Percentiles rank a stretch among this genome's conserved stretches.
These are phyloP conservation scores for Suhomyces bolitotheri DNA, from an alignment of 1,139 yeast species.

Conservation along the genomic window DNA sequence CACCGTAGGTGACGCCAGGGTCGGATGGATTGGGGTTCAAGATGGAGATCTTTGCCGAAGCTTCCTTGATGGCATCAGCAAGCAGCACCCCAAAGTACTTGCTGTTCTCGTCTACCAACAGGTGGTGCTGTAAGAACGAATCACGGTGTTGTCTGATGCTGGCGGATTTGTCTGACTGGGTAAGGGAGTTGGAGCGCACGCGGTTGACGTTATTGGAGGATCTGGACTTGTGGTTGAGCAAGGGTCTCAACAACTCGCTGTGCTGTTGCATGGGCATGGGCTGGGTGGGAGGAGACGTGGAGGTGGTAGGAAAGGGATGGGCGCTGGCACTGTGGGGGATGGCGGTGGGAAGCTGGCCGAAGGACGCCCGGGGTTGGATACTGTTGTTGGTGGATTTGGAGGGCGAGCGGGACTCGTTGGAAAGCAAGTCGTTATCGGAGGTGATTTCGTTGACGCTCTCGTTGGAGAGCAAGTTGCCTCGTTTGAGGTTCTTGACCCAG, in stretches of 20 bases:
- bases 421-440: conserved; percentile 32
- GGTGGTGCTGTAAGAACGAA: conserved; percentile 49
- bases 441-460: conserved; percentile 43
- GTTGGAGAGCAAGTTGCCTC: conserved; percentile 39
- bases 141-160: conserved; percentile 57
- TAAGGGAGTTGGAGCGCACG: conserved; percentile 39
- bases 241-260: conserved; percentile 46
- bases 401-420: conserved; percentile 28
- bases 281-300: conserved; percentile 14
- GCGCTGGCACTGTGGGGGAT: conserved; percentile 4
- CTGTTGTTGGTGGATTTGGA: conserved; percentile 20
- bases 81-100: conserved; percentile 85
- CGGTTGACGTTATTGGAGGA: conserved; percentile 50
- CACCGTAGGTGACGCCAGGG: conserved; percentile 67
- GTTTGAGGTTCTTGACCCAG: conserved; percentile 50
- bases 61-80: conserved; percentile 66
- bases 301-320: conserved; percentile 12
- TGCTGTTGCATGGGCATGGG: conserved; percentile 10
- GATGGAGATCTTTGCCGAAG: conserved; percentile 73
- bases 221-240: conserved; percentile 50
- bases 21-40: conserved; percentile 51
- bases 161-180: conserved; percentile 32
- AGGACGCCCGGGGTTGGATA: conserved; percentile 14
- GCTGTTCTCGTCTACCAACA: conserved; percentile 48
- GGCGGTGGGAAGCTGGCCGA: conserved; percentile 9